Conservation (phyloP, 306 rosid species). For the Cicer yamashitae region DNA sequence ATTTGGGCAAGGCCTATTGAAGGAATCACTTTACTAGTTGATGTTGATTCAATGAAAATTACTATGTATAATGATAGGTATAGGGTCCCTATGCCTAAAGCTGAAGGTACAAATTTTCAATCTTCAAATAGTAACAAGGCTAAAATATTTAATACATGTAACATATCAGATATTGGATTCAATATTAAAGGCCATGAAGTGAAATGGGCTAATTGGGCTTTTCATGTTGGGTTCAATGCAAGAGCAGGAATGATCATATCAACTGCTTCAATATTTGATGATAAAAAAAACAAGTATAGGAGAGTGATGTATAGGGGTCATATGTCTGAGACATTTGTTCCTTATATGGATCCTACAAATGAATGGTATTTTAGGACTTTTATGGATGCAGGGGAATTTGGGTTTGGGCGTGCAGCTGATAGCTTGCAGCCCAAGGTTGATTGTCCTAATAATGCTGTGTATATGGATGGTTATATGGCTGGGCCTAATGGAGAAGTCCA, state of each 20-base stretch:
- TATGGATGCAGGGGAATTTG: slow-evolving; percentile 87
- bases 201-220: slow-evolving; percentile 81
- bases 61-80: slow-evolving; percentile 63
- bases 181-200: slow-evolving; percentile 57
- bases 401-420: slow-evolving; percentile 83
- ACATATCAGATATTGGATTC: slow-evolving; percentile 53
- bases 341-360: slow-evolving; percentile 78
- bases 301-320: slow-evolving; percentile 84
- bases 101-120: slow-evolving; percentile 74
- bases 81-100: slow-evolving; percentile 70
- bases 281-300: slow-evolving; percentile 48
- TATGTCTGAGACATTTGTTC: slow-evolving; percentile 88
- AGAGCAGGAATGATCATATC: slow-evolving; percentile 80
- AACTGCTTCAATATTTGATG: slow-evolving; percentile 79
- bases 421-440: slow-evolving; percentile 67
- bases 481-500: slow-evolving; percentile 73
- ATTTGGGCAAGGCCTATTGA: slow-evolving; percentile 85
- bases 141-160: slow-evolving; percentile 38
- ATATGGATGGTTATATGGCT: slow-evolving; percentile 72
- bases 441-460: slow-evolving; percentile 76
- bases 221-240: slow-evolving; percentile 82
- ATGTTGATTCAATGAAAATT: slow-evolving; percentile 76
- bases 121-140: slow-evolving; percentile 37
- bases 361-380: slow-evolving; percentile 93
- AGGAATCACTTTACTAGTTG: slow-evolving; percentile 67